phyloP scores from a whole-genome alignment of 306 rosid species.

The Hippophae rhamnoides region DNA sequence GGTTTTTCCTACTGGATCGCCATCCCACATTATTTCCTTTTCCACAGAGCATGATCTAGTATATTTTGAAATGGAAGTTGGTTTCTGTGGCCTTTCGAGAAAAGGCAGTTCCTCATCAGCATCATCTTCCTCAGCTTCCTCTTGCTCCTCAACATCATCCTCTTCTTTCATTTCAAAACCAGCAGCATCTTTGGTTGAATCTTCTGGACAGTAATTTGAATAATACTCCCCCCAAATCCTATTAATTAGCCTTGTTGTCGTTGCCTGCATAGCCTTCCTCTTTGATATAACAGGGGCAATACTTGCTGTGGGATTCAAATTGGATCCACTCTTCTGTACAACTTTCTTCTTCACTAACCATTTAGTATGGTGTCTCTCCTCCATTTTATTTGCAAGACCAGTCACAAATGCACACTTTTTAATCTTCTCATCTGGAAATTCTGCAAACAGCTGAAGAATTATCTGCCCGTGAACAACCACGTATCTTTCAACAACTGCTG shows the following conservation, averaged over 20 bases:
- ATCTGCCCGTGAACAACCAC: conserved; percentile 92
- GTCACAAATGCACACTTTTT: conserved; percentile 66
- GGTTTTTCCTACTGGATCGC: conserved; percentile 44
- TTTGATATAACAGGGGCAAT: conserved; percentile 57
- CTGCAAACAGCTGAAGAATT: conserved; percentile 75
- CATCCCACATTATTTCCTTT: conserved; percentile 57
- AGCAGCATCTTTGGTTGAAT: conserved; percentile 29
- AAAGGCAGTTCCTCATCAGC: conserved; percentile 35
- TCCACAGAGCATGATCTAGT: conserved; percentile 24
- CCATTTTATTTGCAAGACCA: conserved; percentile 73
- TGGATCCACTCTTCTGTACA: conserved; percentile 39
- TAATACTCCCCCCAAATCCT: conserved; percentile 93
- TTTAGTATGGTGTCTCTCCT: conserved; percentile 86
- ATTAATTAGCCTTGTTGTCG: conserved; percentile 73
- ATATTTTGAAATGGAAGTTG: conserved; percentile 30
- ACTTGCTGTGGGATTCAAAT: conserved; percentile 81
- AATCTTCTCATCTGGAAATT: conserved; percentile 62
- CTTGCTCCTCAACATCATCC: conserved; percentile 69
- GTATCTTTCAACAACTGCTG: conserved; percentile 60
- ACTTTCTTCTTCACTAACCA: conserved; percentile 66
- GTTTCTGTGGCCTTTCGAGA: conserved; percentile 31
- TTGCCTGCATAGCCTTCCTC: conserved; percentile 86
- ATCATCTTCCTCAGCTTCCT: conserved; percentile 64
- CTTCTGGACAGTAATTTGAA: conserved; percentile 66
- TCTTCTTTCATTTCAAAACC: conserved; percentile 44